These are phyloP conservation scores for Nakataea oryzae DNA, from an alignment of 2,329 filamentous ascomycete species.

Conservation along the genomic window DNA sequence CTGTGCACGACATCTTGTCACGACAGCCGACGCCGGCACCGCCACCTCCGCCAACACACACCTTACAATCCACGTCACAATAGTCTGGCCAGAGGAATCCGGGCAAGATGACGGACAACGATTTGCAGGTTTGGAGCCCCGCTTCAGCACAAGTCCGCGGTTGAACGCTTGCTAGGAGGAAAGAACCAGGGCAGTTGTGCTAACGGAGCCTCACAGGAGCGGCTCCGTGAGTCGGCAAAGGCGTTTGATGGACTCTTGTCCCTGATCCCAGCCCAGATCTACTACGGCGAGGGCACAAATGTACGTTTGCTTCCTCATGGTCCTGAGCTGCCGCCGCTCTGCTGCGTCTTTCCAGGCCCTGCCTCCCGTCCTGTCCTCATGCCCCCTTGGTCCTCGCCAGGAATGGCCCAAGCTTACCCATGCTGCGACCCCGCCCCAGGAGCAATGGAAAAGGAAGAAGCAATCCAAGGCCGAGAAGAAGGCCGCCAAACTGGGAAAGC, in stretches of 20 bases:
- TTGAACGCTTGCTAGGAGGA: neutral
- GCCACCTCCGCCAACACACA: neutral
- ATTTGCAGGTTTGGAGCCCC: constrained; percentile 10
- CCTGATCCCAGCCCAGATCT: constrained; percentile 80
- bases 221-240: constrained; percentile 50
- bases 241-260: constrained; percentile 82
- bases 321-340: neutral
- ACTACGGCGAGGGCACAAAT: constrained; percentile 77
- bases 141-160: neutral
- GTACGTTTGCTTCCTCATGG: constrained; percentile 40
- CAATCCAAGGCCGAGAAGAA: constrained; percentile 87
- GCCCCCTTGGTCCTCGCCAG: neutral
- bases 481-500: constrained; percentile 47
- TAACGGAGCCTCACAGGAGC: constrained; percentile 29
- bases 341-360: neutral
- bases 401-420: neutral
- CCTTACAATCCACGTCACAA: neutral
- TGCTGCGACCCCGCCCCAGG: constrained; percentile 34
- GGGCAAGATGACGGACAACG: constrained; percentile 12
- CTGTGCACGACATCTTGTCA: neutral
- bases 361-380: neutral
- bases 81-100: neutral
- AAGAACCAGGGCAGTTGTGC: neutral
- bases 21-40: too few relatives aligned
- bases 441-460: constrained; percentile 93